Conservation (phyloP, 2,329 filamentous ascomycete genomes). For the Ilyonectria destructans region DNA sequence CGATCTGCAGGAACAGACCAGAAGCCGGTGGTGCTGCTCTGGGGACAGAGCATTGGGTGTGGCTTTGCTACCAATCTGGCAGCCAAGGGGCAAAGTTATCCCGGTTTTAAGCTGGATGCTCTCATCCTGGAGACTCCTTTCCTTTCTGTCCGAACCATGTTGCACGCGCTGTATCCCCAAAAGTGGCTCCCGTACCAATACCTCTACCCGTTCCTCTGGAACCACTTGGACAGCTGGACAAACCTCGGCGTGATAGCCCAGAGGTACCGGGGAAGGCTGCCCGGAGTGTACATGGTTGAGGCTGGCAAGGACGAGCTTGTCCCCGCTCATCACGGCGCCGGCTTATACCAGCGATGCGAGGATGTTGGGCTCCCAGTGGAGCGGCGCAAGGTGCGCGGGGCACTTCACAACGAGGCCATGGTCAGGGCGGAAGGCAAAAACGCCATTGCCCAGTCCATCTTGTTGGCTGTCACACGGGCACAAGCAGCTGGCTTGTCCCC, state of each 20-base stretch:
- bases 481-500: constrained; percentile 24
- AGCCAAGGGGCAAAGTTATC: constrained; percentile 51
- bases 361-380: constrained; percentile 64
- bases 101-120: constrained; percentile 60
- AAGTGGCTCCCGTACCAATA: constrained; percentile 86
- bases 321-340: constrained; percentile 65
- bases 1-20: constrained; percentile 32
- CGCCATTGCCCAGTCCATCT: constrained; percentile 48
- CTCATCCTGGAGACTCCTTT: constrained; percentile 85
- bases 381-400: constrained; percentile 62
- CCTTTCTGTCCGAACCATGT: constrained; percentile 79
- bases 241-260: constrained; percentile 64
- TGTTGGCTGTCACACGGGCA: constrained; percentile 42
- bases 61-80: constrained; percentile 79
- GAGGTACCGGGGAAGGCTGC: constrained; percentile 45
- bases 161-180: constrained; percentile 81
- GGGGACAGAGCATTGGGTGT: constrained; percentile 85
- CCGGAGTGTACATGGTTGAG: constrained; percentile 67
- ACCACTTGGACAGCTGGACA: constrained; percentile 69
- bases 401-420: constrained; percentile 73
- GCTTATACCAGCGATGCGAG: constrained; percentile 64
- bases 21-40: constrained; percentile 70
- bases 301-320: constrained; percentile 74
- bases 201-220: constrained; percentile 82
- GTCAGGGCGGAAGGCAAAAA: constrained; percentile 55